Evolutionary conservation across 2,329 filamentous ascomycete genomes (phyloP), one percentile per base, ranked within the genome.

Genomic region (Rhinocladiella similis): DNA sequence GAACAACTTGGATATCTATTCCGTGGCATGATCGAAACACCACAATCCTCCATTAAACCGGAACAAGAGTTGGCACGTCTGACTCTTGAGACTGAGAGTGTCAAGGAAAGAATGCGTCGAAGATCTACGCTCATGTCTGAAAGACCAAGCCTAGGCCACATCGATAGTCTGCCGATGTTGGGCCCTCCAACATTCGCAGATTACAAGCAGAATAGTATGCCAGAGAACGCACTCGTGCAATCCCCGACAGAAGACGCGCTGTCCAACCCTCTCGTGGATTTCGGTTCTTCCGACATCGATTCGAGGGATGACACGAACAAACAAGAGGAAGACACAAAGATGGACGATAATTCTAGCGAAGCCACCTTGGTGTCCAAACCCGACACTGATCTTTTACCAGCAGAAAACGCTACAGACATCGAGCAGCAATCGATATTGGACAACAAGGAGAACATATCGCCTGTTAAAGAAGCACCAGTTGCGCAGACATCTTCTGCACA

Each of bases 1-100:
- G 80, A 82, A 54, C 88, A 92, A 69, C 79, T 97, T 39, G 81
- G 81, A 22, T 76, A 74, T 3, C 76, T 96, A 0, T 96, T 96
- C 67, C 71, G 81, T 9, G 81, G 85, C 56, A 84, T 96, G 68
- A 85, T 88, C 57, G 81, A 78, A 1, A 85, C 87, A 1, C 75
- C 82, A 3, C 77, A 80, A 39, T 74, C 79, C 10, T 86, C 82
- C 14, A 84, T 92, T 27, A 83, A 80, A 42, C 91, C 91, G 1
- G 85, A 86, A 3, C 86, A 88, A 64, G 84, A 90, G 62, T 80
- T 97, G 33, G 91, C 91, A 22, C 87, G 91, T 48, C 82, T 92
- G 38, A 91, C 91, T 1, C 78, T 96, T 19, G 83, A 90, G 56
- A 82, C 78, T 60, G 77, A 80, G 20, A 78, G 78, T 46, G 79